phyloP scores from a whole-genome alignment of 2,329 filamentous ascomycete genomes.

The Sporothrix dimorphospora region DNA sequence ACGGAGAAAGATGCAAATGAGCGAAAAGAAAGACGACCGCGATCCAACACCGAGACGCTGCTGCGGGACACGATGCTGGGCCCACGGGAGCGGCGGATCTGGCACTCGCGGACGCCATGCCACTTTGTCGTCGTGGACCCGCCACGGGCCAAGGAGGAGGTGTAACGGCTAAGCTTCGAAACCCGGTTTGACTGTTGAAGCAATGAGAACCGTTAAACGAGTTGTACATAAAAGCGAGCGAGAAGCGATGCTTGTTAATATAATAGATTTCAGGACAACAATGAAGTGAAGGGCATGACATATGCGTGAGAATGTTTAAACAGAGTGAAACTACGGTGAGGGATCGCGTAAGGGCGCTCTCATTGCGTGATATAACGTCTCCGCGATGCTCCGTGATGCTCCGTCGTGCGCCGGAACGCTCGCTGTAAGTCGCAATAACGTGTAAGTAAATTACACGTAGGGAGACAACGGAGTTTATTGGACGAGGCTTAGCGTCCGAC shows the following conservation, averaged over 20 bases:
- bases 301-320: not conserved
- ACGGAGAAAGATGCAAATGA: conserved; percentile 26
- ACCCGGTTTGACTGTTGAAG: too few species aligned
- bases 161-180: too few species aligned
- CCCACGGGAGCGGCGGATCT: conserved; percentile 63
- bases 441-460: not conserved
- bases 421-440: not conserved
- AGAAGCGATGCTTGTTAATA: not conserved
- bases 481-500: conserved; percentile 8
- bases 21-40: conserved; percentile 41
- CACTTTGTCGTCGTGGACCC: conserved; percentile 57
- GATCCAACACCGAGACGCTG: conserved; percentile 60
- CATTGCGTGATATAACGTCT: too few species aligned
- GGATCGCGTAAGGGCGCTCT: too few species aligned
- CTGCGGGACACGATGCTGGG: conserved; percentile 64
- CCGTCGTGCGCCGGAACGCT: too few species aligned
- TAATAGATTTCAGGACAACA: not conserved
- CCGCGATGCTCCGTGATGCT: too few species aligned
- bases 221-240: not conserved
- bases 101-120: conserved; percentile 64
- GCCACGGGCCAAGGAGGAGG: not conserved
- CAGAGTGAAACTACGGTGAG: too few species aligned
- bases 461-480: not conserved
- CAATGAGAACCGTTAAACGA: not conserved
- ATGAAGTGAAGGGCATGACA: not conserved